Conservation (phyloP, 805 yeast species). For the Candida palmyrensis region DNA sequence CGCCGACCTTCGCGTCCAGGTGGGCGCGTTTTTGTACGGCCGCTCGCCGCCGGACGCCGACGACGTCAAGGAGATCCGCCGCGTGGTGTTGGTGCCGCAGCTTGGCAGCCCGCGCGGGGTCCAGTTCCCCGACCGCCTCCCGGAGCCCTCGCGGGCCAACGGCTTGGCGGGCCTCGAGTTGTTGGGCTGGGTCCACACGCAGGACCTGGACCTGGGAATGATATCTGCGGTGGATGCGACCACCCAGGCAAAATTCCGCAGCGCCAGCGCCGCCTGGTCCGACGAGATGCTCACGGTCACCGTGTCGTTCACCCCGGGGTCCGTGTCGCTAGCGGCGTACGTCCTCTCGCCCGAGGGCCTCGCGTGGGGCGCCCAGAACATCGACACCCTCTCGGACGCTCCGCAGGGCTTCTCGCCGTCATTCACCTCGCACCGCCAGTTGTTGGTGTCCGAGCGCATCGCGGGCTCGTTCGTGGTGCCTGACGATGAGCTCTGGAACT, state of each 20-base stretch:
- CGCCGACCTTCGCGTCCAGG: slow-evolving; percentile 75
- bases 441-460: slow-evolving; percentile 68
- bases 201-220: slow-evolving; percentile 51
- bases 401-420: slow-evolving; percentile 65
- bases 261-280: slow-evolving; percentile 33
- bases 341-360: slow-evolving; percentile 59
- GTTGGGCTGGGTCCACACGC: slow-evolving; percentile 94
- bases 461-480: slow-evolving; percentile 88
- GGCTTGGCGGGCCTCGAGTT: slow-evolving; percentile 53
- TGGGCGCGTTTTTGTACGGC: slow-evolving; percentile 81
- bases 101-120: slow-evolving; percentile 67
- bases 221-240: slow-evolving; percentile 71
- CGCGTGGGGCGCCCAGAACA: slow-evolving; percentile 70
- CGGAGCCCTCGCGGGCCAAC: slow-evolving; percentile 34
- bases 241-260: slow-evolving; percentile 42
- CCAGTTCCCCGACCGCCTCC: slow-evolving; percentile 49
- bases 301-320: slow-evolving; percentile 77
- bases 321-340: slow-evolving; percentile 69
- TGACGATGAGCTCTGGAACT: slow-evolving; percentile 82
- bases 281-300: slow-evolving; percentile 46
- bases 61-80: slow-evolving; percentile 71
- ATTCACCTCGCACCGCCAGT: slow-evolving; percentile 60
- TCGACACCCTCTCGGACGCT: slow-evolving; percentile 46
- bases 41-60: slow-evolving; percentile 66
- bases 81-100: slow-evolving; percentile 82